phyloP scores from a whole-genome alignment of 1,139 yeast genomes.

The Saccharomyces pastorianus region DNA sequence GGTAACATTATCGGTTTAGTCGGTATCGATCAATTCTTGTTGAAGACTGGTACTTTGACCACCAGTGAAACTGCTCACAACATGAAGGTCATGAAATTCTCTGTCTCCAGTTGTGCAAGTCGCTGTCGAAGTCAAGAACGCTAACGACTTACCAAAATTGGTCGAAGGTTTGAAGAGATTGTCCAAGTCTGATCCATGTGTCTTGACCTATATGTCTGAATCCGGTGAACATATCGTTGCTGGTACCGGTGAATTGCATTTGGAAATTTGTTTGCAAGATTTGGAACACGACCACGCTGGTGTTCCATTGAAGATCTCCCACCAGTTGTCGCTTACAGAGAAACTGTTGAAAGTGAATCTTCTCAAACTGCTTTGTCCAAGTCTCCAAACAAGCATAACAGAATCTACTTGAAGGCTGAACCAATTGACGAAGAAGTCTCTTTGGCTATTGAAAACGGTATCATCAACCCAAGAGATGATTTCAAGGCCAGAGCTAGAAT shows the following conservation, averaged over 20 bases:
- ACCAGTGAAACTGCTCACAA: slow-evolving; percentile 95
- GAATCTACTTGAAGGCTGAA: slow-evolving; percentile 96
- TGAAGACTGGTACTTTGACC: slow-evolving; percentile 98
- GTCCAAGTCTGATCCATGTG: slow-evolving; percentile 99
- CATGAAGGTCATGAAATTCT: slow-evolving; percentile 99
- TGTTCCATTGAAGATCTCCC: slow-evolving; percentile 94
- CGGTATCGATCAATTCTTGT: slow-evolving; percentile 99
- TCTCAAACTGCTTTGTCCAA: slow-evolving; percentile 94
- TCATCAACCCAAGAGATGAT: slow-evolving; percentile 92
- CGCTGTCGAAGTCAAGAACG: slow-evolving; percentile 99
- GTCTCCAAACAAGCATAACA: slow-evolving; percentile 99
- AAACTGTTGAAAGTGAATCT: slow-evolving; percentile 90
- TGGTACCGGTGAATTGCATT: slow-evolving; percentile 99
- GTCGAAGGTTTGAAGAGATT: slow-evolving; percentile 99
- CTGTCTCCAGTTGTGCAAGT: slow-evolving; percentile 99
- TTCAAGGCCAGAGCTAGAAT: slow-evolving; percentile 98
- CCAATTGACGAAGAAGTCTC: slow-evolving; percentile 93
- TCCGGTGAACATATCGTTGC: slow-evolving; percentile 99
- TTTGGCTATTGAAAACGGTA: slow-evolving; percentile 87
- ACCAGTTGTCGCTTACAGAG: slow-evolving; percentile 98
- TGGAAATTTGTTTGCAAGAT: slow-evolving; percentile 95
- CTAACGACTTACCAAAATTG: slow-evolving; percentile 97
- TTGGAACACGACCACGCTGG: slow-evolving; percentile 99
- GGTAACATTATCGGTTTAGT: slow-evolving; percentile 99
- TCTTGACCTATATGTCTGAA: slow-evolving; percentile 74